Conservation (phyloP, 768 basidiomycete genomes). For the Leccinum variicolor region DNA sequence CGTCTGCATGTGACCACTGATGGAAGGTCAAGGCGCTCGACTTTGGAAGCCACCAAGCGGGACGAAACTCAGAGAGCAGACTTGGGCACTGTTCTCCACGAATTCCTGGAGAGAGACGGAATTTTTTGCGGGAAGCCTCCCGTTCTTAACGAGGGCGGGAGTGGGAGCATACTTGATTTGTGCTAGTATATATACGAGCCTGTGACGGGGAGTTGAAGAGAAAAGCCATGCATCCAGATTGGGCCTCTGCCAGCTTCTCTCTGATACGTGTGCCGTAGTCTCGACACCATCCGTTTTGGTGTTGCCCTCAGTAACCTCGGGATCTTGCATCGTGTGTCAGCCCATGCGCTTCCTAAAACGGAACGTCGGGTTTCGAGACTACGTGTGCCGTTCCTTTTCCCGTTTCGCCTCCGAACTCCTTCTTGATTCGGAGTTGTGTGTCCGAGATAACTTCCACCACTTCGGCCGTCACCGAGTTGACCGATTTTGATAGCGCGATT, state of each 20-base stretch:
- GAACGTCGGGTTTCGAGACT: too few species aligned
- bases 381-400: constrained; percentile 71
- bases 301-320: too few species aligned
- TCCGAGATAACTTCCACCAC: constrained; percentile 88
- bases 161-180: constrained; percentile 21
- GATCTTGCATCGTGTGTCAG: too few species aligned
- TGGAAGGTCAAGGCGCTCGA: constrained; percentile 17
- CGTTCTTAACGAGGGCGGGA: constrained; percentile 19
- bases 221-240: constrained; percentile 18
- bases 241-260: constrained; percentile 65
- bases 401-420: constrained; percentile 80
- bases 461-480: constrained; percentile 76
- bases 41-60: constrained; percentile 34
- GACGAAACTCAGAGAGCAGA: constrained; percentile 24
- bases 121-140: constrained; percentile 6
- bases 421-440: constrained; percentile 78
- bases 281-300: too few species aligned
- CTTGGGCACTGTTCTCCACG: constrained; percentile 31
- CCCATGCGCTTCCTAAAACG: too few species aligned
- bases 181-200: constrained; percentile 11
- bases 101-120: constrained; percentile 26
- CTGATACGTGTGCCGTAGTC: too few species aligned
- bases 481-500: constrained; percentile 78
- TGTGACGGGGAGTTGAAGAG: constrained; percentile 13
- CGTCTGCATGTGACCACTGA: constrained; percentile 33